Evolutionary conservation across 2,329 filamentous ascomycete species (phyloP).

Genomic region (Paecilomyces sp.): DNA sequence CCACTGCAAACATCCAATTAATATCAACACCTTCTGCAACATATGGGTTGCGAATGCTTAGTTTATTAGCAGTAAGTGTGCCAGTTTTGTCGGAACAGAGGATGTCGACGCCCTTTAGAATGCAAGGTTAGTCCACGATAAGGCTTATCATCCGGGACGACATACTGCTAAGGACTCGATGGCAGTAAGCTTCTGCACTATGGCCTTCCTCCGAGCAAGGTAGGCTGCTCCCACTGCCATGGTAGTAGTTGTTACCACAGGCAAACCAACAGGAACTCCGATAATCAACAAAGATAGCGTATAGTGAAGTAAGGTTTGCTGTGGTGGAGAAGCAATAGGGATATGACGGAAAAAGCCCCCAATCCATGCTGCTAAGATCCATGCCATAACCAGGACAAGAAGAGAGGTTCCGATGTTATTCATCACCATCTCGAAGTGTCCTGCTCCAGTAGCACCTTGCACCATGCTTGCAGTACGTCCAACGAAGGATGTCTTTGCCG

Average conservation of each 20-base stretch:
- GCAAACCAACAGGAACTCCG: conserved; percentile 74
- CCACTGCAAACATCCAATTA: conserved; percentile 79
- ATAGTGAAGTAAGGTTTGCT: conserved; percentile 61
- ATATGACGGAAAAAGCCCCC: conserved; percentile 70
- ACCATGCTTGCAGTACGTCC: conserved; percentile 68
- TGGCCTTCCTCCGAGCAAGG: conserved; percentile 69
- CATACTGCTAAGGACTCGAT: conserved; percentile 64
- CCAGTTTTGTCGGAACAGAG: conserved; percentile 78
- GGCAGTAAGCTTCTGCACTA: conserved; percentile 72
- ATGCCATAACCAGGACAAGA: conserved; percentile 68
- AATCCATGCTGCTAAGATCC: conserved; percentile 68
- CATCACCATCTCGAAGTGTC: conserved; percentile 78
- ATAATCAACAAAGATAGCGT: conserved; percentile 66
- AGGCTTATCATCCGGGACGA: conserved; percentile 2
- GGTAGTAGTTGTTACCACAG: conserved; percentile 71
- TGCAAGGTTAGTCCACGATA: conserved; percentile 1
- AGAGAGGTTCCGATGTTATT: conserved; percentile 69
- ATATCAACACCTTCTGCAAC: conserved; percentile 70
- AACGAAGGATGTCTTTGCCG: conserved; percentile 67
- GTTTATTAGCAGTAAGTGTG: conserved; percentile 57
- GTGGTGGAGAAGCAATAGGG: conserved; percentile 47
- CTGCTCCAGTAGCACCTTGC: conserved; percentile 65
- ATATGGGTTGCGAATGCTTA: conserved; percentile 70
- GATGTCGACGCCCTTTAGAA: conserved; percentile 57
- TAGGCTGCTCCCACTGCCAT: conserved; percentile 72